Conservation (phyloP, 306 rosid species). For the Leucaena leucocephala region DNA sequence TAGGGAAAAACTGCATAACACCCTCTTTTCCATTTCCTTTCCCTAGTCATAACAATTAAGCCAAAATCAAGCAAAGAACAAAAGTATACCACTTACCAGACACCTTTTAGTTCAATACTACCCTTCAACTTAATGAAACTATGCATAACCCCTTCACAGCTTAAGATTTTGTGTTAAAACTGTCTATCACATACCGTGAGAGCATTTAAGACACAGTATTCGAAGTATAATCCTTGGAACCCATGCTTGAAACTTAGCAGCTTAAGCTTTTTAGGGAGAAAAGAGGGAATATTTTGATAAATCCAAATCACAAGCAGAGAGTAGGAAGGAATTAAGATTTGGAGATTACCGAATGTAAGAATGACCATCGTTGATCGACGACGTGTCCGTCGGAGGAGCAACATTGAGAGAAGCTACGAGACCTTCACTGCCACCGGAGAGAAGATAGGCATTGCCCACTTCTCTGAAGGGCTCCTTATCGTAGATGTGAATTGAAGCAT, state of each 20-base stretch:
- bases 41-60: not conserved
- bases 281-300: not conserved
- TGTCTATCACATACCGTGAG: not conserved
- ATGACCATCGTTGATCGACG: constrained; percentile 49
- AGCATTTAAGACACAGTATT: not conserved
- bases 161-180: not conserved
- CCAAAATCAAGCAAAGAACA: constrained; percentile 15
- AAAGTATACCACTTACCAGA: not conserved
- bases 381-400: constrained; percentile 17
- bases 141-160: not conserved
- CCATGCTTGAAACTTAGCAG: not conserved
- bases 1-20: not conserved
- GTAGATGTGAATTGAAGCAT: constrained; percentile 87
- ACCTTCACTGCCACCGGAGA: constrained; percentile 98
- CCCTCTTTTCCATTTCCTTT: constrained; percentile 17
- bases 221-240: not conserved
- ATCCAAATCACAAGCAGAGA: not conserved
- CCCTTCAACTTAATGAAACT: not conserved
- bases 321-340: not conserved
- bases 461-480: constrained; percentile 61
- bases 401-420: constrained; percentile 52
- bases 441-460: constrained; percentile 83
- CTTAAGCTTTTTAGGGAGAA: not conserved
- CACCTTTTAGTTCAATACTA: constrained; percentile 8
- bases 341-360: constrained; percentile 69